A percentile compares a stretch with the other conserved stretches of the same genome.
These are phyloP conservation scores for Ajuga reptans DNA, from an alignment of 305 asterid genomes.

Conservation along the genomic window DNA sequence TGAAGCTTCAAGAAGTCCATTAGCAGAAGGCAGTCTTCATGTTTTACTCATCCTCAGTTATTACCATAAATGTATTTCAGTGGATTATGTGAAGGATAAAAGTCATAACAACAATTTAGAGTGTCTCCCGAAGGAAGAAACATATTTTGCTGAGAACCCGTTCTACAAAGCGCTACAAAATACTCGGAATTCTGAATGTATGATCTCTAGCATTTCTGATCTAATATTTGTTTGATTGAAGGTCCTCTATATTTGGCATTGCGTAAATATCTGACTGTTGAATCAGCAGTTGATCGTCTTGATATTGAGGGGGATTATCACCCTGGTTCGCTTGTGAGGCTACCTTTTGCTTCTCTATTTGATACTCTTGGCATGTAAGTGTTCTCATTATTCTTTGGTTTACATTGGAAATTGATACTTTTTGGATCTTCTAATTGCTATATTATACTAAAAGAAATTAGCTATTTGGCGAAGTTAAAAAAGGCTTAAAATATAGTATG, in stretches of 20 bases:
- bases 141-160: conserved; percentile 67
- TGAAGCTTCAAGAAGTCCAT: conserved; percentile 62
- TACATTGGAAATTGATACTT: neutral
- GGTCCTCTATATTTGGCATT: conserved; percentile 18
- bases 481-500: neutral
- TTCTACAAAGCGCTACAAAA: conserved; percentile 74
- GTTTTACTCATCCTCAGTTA: conserved; percentile 67
- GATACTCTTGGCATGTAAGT: conserved; percentile 50
- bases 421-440: conserved; percentile 16
- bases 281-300: conserved; percentile 42
- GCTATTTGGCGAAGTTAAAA: neutral
- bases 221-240: conserved; percentile 20
- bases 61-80: conserved; percentile 53
- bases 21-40: conserved; percentile 76
- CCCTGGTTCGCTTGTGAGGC: conserved; percentile 33
- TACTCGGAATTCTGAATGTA: conserved; percentile 80
- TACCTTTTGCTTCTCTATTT: conserved; percentile 43
- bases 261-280: conserved; percentile 22
- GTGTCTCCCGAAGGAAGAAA: conserved; percentile 51
- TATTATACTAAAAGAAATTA: conserved; percentile 3
- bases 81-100: conserved; percentile 54
- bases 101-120: conserved; percentile 38
- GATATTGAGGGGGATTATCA: conserved; percentile 44
- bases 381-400: conserved; percentile 16
- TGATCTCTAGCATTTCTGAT: conserved; percentile 24